Evolutionary conservation across 2,329 filamentous ascomycete species (phyloP), one percentile per base, ranked within the genome.

Genomic region (Leptodontidium sp.): DNA sequence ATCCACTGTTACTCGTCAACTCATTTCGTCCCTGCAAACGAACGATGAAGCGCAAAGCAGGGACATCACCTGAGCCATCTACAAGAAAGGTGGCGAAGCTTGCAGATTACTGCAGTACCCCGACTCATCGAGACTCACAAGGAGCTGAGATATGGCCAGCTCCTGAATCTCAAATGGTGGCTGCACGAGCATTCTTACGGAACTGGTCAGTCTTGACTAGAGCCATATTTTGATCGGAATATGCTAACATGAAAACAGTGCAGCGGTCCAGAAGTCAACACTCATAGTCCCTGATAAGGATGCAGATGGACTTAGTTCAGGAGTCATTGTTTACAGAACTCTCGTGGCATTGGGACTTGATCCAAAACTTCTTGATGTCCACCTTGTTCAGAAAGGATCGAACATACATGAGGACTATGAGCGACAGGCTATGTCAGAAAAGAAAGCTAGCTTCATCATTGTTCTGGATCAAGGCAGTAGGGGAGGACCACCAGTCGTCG

Each of bases 261-360:
- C 84, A 21, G 74, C 80, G 17, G 79, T 85, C 12, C 78, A 83
- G 11, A 82, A 86, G 66, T 81, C 79, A 45, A 86, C 85, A 0
- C 78, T 91, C 21, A 87, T 92, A 15, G 83, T 91, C 0, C 90
- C 90, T 0, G 90, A 92, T 75, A 91, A 91, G 74, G 89, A 91
- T 72, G 88, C 88, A 2, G 90, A 92, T 77, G 90, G 90, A 0
- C 80, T 92, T 2, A 86, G 86, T 1, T 87, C 89, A 1, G 90
- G 90, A 0, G 85, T 86, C 1, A 91, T 91, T 38, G 76, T 92
- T 1, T 81, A 87, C 66, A 86, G 85, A 65, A 90, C 88, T 0
- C 80, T 92, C 3, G 77, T 85, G 1, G 78, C 86, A 1, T 84
- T 92, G 0, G 89, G 89, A 1, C 82, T 91, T 0, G 77, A 84